Percentiles rank a stretch among this genome's conserved stretches.
phyloP scores from a whole-genome alignment of 2,329 filamentous ascomycete genomes.

The Chalaropsis thielavioides region DNA sequence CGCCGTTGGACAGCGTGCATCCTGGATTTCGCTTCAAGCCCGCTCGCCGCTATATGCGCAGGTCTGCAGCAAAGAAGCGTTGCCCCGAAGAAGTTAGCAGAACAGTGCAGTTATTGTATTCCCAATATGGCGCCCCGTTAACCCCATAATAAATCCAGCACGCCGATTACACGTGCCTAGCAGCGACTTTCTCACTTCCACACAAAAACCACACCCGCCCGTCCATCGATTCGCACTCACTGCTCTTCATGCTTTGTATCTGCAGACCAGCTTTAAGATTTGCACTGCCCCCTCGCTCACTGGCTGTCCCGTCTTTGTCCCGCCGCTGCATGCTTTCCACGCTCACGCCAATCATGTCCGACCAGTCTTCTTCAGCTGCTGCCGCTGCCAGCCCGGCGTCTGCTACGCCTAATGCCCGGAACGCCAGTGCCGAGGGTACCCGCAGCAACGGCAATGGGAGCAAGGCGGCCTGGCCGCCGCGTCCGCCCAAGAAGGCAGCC shows the following conservation, averaged over 20 bases:
- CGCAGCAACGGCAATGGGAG: not conserved
- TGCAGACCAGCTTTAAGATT: not conserved
- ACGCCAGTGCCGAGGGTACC: not conserved
- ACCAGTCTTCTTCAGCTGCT: conserved; percentile 1
- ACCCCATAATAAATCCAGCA: conserved; percentile 2
- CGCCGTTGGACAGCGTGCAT: not conserved
- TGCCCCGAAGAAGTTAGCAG: not conserved
- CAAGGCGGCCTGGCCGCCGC: conserved; percentile 11
- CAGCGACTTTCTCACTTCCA: not conserved
- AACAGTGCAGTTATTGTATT: not conserved
- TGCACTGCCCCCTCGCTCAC: not conserved
- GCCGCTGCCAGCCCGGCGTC: not conserved
- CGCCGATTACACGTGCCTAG: not conserved
- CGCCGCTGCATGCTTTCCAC: conserved; percentile 2
- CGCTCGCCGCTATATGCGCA: not conserved
- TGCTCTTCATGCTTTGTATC: conserved; percentile 4
- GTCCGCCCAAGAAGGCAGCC: conserved; percentile 8
- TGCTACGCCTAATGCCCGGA: not conserved
- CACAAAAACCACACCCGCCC: not conserved
- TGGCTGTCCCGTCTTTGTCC: not conserved
- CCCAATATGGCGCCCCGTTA: not conserved
- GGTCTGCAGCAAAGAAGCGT: not conserved
- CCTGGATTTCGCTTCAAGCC: not conserved
- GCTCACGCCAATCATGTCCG: conserved; percentile 11
- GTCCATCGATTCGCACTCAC: not conserved